A percentile compares a stretch with the other conserved stretches of the same genome.
phyloP scores from a whole-genome alignment of 306 rosid species.

The Sicyos edulis region DNA sequence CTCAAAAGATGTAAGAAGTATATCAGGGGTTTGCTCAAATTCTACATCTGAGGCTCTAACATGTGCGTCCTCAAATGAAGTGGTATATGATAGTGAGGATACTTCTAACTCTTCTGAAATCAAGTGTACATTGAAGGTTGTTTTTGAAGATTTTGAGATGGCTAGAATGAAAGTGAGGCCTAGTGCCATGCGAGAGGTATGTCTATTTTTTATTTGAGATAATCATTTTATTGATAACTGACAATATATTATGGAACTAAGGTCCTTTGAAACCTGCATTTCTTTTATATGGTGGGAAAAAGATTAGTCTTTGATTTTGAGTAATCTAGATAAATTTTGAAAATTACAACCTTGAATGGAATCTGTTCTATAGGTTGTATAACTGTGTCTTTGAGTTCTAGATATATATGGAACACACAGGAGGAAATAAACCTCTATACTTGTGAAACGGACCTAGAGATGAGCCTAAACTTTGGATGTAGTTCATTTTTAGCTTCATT shows the following conservation, averaged over 20 bases:
- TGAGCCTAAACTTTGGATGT: neutral
- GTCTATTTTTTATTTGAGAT: conserved; percentile 19
- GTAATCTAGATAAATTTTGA: neutral
- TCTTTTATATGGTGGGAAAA: neutral
- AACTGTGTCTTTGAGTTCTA: neutral
- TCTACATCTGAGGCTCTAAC: conserved; percentile 28
- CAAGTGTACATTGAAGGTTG: conserved; percentile 41
- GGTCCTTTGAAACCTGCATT: neutral
- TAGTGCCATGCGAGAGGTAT: conserved; percentile 99
- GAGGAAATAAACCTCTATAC: neutral
- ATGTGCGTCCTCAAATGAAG: conserved; percentile 27
- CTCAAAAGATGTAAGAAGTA: conserved; percentile 25
- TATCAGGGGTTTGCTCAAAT: conserved; percentile 28
- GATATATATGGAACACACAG: neutral
- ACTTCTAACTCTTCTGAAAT: conserved; percentile 29
- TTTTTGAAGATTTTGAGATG: conserved; percentile 72
- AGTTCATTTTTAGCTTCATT: neutral
- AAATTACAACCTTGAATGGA: neutral
- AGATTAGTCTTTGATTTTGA: neutral
- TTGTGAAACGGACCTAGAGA: neutral
- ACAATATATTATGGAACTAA: neutral
- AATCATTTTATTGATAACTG: conserved; percentile 2
- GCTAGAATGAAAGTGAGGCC: conserved; percentile 78
- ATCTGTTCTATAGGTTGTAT: neutral
- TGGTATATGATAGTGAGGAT: conserved; percentile 31